phyloP scores from a whole-genome alignment of 2,329 filamentous ascomycete genomes.

The Fusarium udum region DNA sequence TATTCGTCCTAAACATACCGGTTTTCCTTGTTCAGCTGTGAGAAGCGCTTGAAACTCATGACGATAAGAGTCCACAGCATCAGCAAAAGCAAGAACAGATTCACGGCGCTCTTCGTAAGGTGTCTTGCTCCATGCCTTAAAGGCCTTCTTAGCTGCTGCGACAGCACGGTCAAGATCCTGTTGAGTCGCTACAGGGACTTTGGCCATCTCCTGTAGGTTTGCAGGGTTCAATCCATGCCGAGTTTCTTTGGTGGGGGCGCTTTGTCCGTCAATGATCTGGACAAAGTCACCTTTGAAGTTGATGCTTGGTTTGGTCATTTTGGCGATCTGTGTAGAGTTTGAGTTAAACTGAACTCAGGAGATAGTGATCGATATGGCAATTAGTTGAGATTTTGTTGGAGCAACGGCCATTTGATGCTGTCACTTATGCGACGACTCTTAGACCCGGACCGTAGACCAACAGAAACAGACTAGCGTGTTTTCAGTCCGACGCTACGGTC shows the following conservation, averaged over 20 bases:
- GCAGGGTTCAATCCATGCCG: constrained; percentile 44
- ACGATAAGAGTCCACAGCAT: constrained; percentile 31
- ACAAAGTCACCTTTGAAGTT: constrained; percentile 27
- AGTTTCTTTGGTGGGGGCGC: constrained; percentile 14
- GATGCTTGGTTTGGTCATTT: not conserved
- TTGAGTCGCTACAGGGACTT: constrained; percentile 39
- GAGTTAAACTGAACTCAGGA: too few relatives aligned
- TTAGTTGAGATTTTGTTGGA: not conserved
- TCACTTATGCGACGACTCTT: not conserved
- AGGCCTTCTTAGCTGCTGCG: constrained; percentile 36
- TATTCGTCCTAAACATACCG: constrained; percentile 6
- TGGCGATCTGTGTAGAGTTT: too few relatives aligned
- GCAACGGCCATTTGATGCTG: not conserved
- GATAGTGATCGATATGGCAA: too few relatives aligned
- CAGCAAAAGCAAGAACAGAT: constrained; percentile 37
- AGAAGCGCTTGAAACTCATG: constrained; percentile 38
- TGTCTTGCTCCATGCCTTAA: constrained; percentile 40
- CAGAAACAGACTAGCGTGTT: not conserved
- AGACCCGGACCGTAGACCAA: not conserved
- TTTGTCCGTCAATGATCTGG: constrained; percentile 38
- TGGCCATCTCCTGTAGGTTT: constrained; percentile 42
- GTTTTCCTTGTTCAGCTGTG: constrained; percentile 45
- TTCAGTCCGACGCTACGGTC: not conserved
- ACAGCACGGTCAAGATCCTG: constrained; percentile 40
- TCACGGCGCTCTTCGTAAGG: constrained; percentile 33